These are phyloP conservation scores for Diphasiastrum complanatum DNA, from an alignment of 83 land plant genomes.

Conservation along the genomic window DNA sequence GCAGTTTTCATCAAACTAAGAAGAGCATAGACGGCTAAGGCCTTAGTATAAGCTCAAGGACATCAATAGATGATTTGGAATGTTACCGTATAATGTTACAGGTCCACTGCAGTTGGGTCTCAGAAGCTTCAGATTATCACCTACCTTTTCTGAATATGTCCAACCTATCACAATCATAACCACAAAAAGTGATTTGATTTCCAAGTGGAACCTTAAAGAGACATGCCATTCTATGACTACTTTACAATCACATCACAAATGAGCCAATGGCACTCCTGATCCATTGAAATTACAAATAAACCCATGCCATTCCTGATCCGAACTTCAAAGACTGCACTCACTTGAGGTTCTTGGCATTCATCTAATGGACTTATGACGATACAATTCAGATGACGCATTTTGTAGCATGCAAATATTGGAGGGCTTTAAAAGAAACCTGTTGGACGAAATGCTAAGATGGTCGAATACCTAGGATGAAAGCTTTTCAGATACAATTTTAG, in stretches of 20 bases:
- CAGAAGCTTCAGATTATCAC: slow-evolving; percentile 41
- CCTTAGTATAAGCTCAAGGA: background rate
- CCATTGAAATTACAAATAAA: no score
- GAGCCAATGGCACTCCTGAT: no score
- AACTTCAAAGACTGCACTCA: no score
- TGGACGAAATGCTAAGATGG: slow-evolving; percentile 74
- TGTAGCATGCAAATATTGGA: background rate
- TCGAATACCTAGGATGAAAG: slow-evolving; percentile 29
- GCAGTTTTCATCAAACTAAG: background rate
- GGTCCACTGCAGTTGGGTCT: slow-evolving; percentile 43
- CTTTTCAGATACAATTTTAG: slow-evolving; percentile 43
- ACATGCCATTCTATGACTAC: no score
- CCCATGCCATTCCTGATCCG: no score
- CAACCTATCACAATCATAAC: slow-evolving; percentile 36
- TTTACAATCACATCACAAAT: no score
- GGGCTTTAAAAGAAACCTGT: slow-evolving; percentile 39
- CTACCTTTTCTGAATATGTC: slow-evolving; percentile 61
- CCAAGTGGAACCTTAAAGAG: no score
- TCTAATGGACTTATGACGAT: no score
- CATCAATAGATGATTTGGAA: background rate
- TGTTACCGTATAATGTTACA: slow-evolving; percentile 58
- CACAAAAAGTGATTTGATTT: slow-evolving; percentile 6
- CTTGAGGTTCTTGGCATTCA: no score
- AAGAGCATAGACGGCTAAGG: no score
- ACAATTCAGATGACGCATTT: no score